Evolutionary conservation across 73 alveolate genomes (phyloP), one percentile per base, ranked within the genome.

Genomic region (Stentor coeruleus): DNA sequence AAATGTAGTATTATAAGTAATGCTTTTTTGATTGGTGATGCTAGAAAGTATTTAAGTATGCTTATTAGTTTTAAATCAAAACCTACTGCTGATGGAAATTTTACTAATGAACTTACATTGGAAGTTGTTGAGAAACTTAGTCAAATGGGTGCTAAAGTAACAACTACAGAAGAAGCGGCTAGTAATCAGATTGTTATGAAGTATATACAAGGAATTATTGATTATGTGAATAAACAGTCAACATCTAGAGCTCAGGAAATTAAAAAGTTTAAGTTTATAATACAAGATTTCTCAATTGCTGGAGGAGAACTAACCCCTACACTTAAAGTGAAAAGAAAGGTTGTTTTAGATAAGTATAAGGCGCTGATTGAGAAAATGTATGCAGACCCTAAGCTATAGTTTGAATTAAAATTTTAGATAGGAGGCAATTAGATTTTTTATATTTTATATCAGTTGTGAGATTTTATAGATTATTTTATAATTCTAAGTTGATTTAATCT

Each of bases 291-390:
- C 81, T 81, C 92, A 20, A 82, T 93, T 41, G 96, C 87, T 26
- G 93, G 93, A 2, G 97, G 96, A 3, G 98, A 93, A 73, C 87
- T 91, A 15, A 93, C 98, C 31, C 98, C 98, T 20, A 91, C 98
- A 1, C 76, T 93, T 82, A 93, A 93, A 81, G 38, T 91, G 39
- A 93, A 90, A 76, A 91, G 98, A 80, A 91, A 86, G 60, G 79
- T 85, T 3, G 95, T 89, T 3, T 81, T 38, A 4, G 41, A 93
- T 81, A 91, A 89, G 72, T 89, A 86, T 60, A 35, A 42, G 37
- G 91, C 74, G 20, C 77, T 79, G 20, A 91, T 93, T 49, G 95
- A 91, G 59, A 41, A 86, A 31, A 81, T 93, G 87, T 93, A 88
- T 82, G 66, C 49, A 39, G 93, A 90, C 20, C 82, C 91, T 85